phyloP scores from a whole-genome alignment of 2,329 filamentous ascomycete genomes.

The Curvularia hawaiiensis region DNA sequence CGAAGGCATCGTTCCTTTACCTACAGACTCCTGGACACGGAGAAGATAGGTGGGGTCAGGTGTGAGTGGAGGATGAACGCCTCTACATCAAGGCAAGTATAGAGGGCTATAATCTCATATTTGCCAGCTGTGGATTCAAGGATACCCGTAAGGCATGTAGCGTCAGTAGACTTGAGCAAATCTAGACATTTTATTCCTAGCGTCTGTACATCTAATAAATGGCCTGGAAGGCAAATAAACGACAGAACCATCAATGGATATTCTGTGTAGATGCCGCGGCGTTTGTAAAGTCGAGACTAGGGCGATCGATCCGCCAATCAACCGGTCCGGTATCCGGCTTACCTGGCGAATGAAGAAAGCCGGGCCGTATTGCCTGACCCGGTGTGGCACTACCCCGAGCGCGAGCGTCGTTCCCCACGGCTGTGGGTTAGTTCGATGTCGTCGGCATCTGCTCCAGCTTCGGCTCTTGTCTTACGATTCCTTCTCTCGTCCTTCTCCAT shows the following conservation, averaged over 20 bases:
- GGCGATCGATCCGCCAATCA: constrained; percentile 5
- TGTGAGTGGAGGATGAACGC: constrained; percentile 6
- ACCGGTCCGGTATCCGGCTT: constrained; percentile 4
- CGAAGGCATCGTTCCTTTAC: background rate
- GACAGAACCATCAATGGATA: background rate
- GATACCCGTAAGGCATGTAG: constrained; percentile 1
- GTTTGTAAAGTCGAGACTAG: constrained; percentile 8
- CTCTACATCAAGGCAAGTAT: background rate
- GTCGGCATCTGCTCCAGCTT: constrained; percentile 28
- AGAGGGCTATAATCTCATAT: background rate
- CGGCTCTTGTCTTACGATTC: constrained; percentile 7
- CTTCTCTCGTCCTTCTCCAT: constrained; percentile 5
- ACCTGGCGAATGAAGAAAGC: constrained; percentile 23
- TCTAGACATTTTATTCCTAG: background rate
- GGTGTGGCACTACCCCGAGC: constrained; percentile 31
- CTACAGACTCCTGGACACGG: background rate
- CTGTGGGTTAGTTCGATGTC: constrained; percentile 19
- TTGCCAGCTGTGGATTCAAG: background rate
- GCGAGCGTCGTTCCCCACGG: constrained; percentile 28
- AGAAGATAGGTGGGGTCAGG: constrained; percentile 6
- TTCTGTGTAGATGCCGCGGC: constrained; percentile 17
- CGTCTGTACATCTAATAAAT: background rate
- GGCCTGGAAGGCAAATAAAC: background rate
- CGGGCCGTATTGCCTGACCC: constrained; percentile 34
- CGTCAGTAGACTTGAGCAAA: background rate